phyloP scores from a whole-genome alignment of 306 rosid species.

The Vigna radiata region DNA sequence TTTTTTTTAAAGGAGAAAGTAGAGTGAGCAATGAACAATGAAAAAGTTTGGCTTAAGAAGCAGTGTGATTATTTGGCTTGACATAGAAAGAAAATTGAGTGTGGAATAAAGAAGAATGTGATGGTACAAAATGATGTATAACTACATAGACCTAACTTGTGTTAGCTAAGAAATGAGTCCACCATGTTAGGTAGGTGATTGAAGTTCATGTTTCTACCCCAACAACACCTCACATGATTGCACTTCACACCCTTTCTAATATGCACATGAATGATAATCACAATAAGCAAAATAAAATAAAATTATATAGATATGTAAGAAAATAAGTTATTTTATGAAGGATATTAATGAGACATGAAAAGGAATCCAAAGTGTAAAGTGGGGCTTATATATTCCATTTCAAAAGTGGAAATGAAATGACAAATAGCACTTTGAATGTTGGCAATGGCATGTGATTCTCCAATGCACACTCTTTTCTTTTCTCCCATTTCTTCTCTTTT shows the following conservation, averaged over 20 bases:
- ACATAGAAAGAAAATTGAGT: conserved; percentile 7
- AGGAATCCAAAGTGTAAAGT: conserved; percentile 27
- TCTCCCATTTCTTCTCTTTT: background rate
- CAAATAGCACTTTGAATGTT: conserved; percentile 39
- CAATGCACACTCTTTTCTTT: conserved; percentile 10
- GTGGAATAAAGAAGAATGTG: background rate
- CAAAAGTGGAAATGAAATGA: conserved; percentile 4
- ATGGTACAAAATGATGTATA: background rate
- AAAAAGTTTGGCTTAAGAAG: too few relatives aligned
- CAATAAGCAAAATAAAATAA: background rate
- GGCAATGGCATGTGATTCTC: conserved; percentile 25
- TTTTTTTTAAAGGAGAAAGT: too few relatives aligned
- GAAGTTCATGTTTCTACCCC: background rate
- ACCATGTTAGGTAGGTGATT: conserved; percentile 34
- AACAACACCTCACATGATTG: background rate
- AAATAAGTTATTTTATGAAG: too few relatives aligned
- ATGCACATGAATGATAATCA: background rate
- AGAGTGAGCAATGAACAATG: too few relatives aligned
- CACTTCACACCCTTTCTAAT: background rate
- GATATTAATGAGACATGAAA: background rate
- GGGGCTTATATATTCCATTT: conserved; percentile 21
- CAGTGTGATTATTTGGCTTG: background rate
- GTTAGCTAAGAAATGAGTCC: background rate
- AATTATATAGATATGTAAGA: too few relatives aligned
- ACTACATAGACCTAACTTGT: conserved; percentile 10